These are phyloP conservation scores for Cucurbita maxima DNA, from an alignment of 306 rosid genomes.

Conservation along the genomic window DNA sequence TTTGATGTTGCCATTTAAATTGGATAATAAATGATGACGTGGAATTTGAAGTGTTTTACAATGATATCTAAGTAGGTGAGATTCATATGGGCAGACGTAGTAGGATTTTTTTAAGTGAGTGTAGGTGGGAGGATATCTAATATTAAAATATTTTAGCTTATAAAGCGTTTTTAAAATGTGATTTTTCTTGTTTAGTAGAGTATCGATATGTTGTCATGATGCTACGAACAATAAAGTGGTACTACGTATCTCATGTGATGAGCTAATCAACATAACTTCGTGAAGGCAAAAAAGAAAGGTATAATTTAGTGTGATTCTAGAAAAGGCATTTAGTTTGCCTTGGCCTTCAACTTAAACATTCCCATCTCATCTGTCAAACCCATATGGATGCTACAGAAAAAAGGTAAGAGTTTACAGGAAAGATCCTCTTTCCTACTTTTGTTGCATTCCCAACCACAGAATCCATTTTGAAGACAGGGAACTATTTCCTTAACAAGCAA, in stretches of 20 bases:
- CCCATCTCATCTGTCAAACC: not conserved
- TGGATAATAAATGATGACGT: no score
- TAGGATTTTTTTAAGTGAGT: no score
- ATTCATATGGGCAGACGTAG: no score
- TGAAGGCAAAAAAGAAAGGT: not conserved
- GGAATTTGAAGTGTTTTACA: no score
- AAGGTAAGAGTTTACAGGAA: not conserved
- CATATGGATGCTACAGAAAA: not conserved
- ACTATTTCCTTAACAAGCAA: constrained; percentile 22
- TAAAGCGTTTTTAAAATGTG: no score
- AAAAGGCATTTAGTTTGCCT: not conserved
- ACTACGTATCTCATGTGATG: not conserved
- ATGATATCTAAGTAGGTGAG: no score
- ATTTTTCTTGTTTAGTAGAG: no score
- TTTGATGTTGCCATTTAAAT: no score
- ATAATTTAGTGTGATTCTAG: not conserved
- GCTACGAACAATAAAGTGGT: not conserved
- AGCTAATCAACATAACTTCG: not conserved
- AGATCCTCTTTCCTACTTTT: not conserved
- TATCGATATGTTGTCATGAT: no score
- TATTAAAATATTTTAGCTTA: no score
- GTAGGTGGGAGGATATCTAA: no score
- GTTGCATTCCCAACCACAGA: constrained; percentile 25
- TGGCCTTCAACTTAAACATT: not conserved
- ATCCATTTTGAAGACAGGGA: constrained; percentile 17